Evolutionary conservation across 129 eudicot species (phyloP).

Genomic region (Escallonia herrerae): DNA sequence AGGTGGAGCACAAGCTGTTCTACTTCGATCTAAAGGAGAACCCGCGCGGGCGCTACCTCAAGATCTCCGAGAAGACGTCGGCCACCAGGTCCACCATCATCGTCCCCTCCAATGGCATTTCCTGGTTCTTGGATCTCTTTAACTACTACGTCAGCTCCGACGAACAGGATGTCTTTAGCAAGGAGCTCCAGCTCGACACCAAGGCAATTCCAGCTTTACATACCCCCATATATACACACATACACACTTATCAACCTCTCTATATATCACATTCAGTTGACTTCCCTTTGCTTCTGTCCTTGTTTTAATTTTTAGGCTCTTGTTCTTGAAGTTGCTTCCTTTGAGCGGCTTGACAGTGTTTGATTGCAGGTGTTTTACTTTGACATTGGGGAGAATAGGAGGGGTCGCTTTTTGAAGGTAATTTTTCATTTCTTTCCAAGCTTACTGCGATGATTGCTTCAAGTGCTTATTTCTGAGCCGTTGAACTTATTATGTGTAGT

Average conservation of each 20-base stretch:
- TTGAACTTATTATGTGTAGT: too few relatives aligned
- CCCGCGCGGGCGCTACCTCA: slow-evolving; percentile 89
- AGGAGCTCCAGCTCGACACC: slow-evolving; percentile 94
- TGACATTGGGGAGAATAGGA: slow-evolving; percentile 89
- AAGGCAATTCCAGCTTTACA: slow-evolving; percentile 36
- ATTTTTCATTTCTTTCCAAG: neutral
- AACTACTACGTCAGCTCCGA: slow-evolving; percentile 87
- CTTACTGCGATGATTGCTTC: neutral
- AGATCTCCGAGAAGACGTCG: slow-evolving; percentile 95
- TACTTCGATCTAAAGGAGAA: slow-evolving; percentile 98
- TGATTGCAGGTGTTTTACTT: slow-evolving; percentile 80
- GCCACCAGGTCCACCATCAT: slow-evolving; percentile 96
- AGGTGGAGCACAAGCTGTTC: slow-evolving; percentile 96
- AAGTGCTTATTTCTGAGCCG: too few relatives aligned
- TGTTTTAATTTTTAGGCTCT: neutral
- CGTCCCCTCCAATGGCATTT: slow-evolving; percentile 80
- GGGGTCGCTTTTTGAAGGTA: slow-evolving; percentile 97
- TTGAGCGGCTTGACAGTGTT: neutral
- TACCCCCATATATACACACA: neutral
- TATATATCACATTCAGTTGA: neutral
- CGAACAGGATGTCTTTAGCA: slow-evolving; percentile 72
- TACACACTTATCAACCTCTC: neutral
- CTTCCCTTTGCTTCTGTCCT: neutral
- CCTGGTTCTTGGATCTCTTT: slow-evolving; percentile 95
- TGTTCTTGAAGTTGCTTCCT: neutral